Conservation (phyloP, 345 rosid genomes). For the Hypericum androsaemum region DNA sequence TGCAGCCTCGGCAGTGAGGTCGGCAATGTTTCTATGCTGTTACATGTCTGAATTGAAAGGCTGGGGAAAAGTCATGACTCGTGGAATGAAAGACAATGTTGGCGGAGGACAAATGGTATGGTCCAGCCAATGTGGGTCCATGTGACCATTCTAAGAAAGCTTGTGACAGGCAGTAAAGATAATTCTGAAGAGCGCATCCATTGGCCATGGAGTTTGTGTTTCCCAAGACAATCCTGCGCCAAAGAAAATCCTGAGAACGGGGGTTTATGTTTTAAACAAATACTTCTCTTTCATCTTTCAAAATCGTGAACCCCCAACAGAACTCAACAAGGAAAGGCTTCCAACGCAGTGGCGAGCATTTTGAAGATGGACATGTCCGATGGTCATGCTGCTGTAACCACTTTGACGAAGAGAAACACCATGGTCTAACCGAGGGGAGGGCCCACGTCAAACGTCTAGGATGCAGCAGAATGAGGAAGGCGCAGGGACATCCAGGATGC, state of each 20-base stretch:
- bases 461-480: no score
- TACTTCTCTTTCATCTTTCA: constrained; percentile 24
- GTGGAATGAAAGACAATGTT: constrained; percentile 58
- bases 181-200: constrained; percentile 60
- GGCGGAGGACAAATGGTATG: constrained; percentile 46
- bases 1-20: constrained; percentile 67
- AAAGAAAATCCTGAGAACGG: constrained; percentile 89
- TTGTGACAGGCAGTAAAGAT: constrained; percentile 44
- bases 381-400: constrained; percentile 8
- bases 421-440: no score
- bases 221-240: constrained; percentile 78
- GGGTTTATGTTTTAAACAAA: constrained; percentile 48
- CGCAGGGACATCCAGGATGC: no score
- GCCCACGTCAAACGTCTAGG: no score
- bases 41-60: constrained; percentile 61
- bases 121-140: constrained; percentile 55
- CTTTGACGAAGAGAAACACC: constrained; percentile 8
- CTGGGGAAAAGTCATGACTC: constrained; percentile 54
- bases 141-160: constrained; percentile 56
- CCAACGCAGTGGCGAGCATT: constrained; percentile 12
- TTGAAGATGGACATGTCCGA: neutral
- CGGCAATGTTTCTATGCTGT: constrained; percentile 52
- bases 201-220: constrained; percentile 46
- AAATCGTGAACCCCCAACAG: constrained; percentile 37
- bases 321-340: constrained; percentile 35